Evolutionary conservation across 1,284 basidiomycete species (phyloP).

Genomic region (Peniophora sp.): DNA sequence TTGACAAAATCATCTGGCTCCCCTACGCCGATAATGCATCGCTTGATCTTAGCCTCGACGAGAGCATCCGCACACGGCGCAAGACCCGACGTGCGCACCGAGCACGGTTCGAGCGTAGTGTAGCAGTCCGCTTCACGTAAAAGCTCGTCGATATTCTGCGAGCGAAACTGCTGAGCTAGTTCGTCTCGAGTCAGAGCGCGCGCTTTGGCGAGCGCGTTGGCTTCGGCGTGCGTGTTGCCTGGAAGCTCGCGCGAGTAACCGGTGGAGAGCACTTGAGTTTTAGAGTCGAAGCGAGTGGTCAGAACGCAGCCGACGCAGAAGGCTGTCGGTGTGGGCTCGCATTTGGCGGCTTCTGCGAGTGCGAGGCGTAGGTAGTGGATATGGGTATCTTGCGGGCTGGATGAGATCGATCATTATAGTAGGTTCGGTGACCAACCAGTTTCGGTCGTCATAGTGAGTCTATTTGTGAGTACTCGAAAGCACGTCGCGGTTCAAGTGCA

Average conservation of each 20-base stretch:
- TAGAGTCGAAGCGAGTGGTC: constrained; percentile 38
- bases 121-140: constrained; percentile 69
- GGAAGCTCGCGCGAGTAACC: constrained; percentile 90
- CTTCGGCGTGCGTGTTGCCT: constrained; percentile 97
- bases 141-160: constrained; percentile 32
- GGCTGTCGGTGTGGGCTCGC: constrained; percentile 67
- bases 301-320: constrained; percentile 95
- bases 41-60: constrained; percentile 60
- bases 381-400: constrained; percentile 24
- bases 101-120: constrained; percentile 97
- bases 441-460: too few species aligned
- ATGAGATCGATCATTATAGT: neutral
- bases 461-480: too few species aligned
- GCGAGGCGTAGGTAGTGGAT: constrained; percentile 55
- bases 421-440: too few species aligned
- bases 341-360: constrained; percentile 67
- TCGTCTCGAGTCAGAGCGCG: constrained; percentile 32
- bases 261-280: constrained; percentile 56
- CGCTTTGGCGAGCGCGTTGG: constrained; percentile 85
- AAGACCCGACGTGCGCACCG: constrained; percentile 81
- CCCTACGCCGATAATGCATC: constrained; percentile 85
- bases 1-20: constrained; percentile 96
- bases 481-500: too few species aligned
- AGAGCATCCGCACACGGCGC: constrained; percentile 84
- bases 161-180: constrained; percentile 28